phyloP scores from a whole-genome alignment of 768 basidiomycete genomes.

The Tricholoma hemisulphureum region DNA sequence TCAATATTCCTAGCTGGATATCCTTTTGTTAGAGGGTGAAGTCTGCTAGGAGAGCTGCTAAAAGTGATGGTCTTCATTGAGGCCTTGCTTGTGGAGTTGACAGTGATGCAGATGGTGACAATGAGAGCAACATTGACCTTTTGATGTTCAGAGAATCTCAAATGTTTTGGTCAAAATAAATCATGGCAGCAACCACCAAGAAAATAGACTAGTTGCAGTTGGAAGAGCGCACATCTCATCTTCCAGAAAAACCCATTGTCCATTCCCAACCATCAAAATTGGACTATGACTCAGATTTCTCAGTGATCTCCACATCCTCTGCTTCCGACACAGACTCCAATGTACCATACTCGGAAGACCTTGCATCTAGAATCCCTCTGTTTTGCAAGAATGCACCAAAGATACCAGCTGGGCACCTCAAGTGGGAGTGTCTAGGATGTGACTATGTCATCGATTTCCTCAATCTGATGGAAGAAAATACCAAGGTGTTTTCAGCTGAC shows the following conservation, averaged over 20 bases:
- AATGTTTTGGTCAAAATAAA: slow-evolving; percentile 28
- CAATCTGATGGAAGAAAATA: slow-evolving; percentile 34
- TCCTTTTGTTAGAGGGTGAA: slow-evolving; percentile 38
- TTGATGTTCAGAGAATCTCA: slow-evolving; percentile 31
- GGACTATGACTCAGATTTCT: slow-evolving; percentile 58
- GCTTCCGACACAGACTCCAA: slow-evolving; percentile 39
- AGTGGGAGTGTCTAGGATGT: slow-evolving; percentile 58
- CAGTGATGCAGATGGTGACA: slow-evolving; percentile 19
- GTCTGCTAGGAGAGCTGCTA: slow-evolving; percentile 32
- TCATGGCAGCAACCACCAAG: slow-evolving; percentile 16
- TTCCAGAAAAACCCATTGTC: neutral
- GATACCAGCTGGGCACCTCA: slow-evolving; percentile 42
- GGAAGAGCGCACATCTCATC: neutral
- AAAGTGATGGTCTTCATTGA: slow-evolving; percentile 24
- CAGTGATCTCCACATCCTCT: slow-evolving; percentile 45
- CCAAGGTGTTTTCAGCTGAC: slow-evolving; percentile 19
- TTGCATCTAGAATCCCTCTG: slow-evolving; percentile 33
- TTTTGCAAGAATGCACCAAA: slow-evolving; percentile 35
- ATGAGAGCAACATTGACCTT: slow-evolving; percentile 19
- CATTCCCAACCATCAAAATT: slow-evolving; percentile 11
- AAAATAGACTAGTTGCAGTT: neutral
- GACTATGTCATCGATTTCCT: slow-evolving; percentile 46
- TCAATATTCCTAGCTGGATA: slow-evolving; percentile 50
- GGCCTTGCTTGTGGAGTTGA: slow-evolving; percentile 28
- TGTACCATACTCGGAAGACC: slow-evolving; percentile 13